Conservation (phyloP, 441 rosid genomes). For the Omphalea diandra region DNA sequence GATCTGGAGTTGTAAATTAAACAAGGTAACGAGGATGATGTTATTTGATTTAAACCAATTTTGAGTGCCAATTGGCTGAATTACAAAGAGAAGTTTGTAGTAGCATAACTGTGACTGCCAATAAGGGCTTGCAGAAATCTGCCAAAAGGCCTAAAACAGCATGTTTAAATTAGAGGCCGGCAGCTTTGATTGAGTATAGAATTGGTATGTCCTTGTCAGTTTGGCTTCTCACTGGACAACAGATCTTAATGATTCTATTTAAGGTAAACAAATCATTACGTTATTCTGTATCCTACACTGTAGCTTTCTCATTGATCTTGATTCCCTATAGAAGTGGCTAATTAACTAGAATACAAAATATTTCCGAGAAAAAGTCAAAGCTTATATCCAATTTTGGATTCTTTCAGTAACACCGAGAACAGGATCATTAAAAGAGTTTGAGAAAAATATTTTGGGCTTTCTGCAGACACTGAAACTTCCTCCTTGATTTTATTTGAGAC, state of each 20-base stretch:
- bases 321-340: not conserved
- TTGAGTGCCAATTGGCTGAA: constrained; percentile 39
- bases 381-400: not conserved
- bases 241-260: not conserved
- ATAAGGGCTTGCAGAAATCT: not conserved
- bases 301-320: constrained; percentile 6
- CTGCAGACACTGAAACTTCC: too few relatives aligned
- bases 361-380: not conserved
- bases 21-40: constrained; percentile 23
- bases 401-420: not conserved
- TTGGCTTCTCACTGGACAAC: constrained; percentile 1
- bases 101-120: constrained; percentile 5
- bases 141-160: constrained; percentile 20
- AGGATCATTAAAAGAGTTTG: not conserved
- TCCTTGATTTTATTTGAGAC: not conserved
- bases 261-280: not conserved
- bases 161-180: constrained; percentile 18
- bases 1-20: constrained; percentile 9
- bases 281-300: not conserved
- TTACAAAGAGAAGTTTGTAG: constrained; percentile 18
- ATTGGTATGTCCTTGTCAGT: constrained; percentile 7
- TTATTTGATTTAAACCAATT: not conserved
- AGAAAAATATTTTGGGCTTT: not conserved
- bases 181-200: constrained; percentile 12
- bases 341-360: not conserved